phyloP scores from a whole-genome alignment of 2,329 filamentous ascomycete species.

The Sphaerulina populicola region DNA sequence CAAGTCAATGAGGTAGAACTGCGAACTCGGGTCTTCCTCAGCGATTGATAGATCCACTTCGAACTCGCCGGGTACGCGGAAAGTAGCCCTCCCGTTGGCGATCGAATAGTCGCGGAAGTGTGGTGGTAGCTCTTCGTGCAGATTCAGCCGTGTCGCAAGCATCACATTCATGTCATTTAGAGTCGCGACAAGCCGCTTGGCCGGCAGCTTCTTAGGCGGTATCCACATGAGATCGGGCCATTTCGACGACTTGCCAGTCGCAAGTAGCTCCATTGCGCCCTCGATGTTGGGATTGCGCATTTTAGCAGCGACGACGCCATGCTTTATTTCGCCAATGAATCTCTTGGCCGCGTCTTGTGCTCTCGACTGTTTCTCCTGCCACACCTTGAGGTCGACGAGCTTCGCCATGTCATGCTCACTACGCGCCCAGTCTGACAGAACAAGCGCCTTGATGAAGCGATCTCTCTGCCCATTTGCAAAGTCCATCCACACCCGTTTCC shows the following conservation, averaged over 20 bases:
- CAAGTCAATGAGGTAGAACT: slow-evolving; percentile 92
- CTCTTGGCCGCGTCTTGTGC: slow-evolving; percentile 21
- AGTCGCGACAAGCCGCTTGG: slow-evolving; percentile 63
- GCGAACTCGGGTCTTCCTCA: slow-evolving; percentile 70
- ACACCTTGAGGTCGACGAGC: slow-evolving; percentile 76
- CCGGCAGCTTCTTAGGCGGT: slow-evolving; percentile 60
- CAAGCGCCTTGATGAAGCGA: slow-evolving; percentile 86
- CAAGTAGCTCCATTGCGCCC: slow-evolving; percentile 77
- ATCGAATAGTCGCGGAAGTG: slow-evolving; percentile 72
- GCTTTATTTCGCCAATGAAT: slow-evolving; percentile 52
- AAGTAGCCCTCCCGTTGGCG: slow-evolving; percentile 79
- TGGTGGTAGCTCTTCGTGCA: slow-evolving; percentile 74
- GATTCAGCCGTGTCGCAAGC: slow-evolving; percentile 71
- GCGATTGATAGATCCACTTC: slow-evolving; percentile 88
- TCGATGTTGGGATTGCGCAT: slow-evolving; percentile 84
- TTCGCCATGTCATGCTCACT: slow-evolving; percentile 68
- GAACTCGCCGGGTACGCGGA: slow-evolving; percentile 73
- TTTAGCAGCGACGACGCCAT: slow-evolving; percentile 61
- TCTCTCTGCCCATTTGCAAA: slow-evolving; percentile 73
- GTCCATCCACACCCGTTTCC: slow-evolving; percentile 66
- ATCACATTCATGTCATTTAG: slow-evolving; percentile 75
- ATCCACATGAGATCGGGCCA: slow-evolving; percentile 78
- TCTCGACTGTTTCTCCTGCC: slow-evolving; percentile 49
- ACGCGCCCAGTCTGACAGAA: slow-evolving; percentile 83
- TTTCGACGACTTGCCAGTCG: slow-evolving; percentile 66